Conservation (phyloP, 148 eudicot genomes). For the Simmondsia chinensis region DNA sequence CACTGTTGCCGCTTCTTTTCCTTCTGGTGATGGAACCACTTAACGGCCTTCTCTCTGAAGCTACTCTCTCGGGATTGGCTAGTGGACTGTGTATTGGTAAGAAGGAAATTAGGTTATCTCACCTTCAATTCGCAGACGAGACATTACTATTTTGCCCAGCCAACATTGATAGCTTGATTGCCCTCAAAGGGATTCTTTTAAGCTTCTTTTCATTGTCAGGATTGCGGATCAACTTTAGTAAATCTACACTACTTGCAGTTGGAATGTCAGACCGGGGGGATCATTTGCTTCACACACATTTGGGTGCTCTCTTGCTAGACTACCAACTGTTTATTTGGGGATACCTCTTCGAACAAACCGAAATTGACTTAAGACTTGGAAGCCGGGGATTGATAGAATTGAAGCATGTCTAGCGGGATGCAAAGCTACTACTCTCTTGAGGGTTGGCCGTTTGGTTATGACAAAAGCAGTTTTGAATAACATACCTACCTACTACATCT, state of each 20-base stretch:
- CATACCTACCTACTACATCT: neutral
- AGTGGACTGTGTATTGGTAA: neutral
- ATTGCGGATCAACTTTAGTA: neutral
- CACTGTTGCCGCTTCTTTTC: neutral
- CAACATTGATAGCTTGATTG: neutral
- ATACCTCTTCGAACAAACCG: neutral
- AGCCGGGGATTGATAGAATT: neutral
- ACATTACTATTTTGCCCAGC: neutral
- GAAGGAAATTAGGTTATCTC: neutral
- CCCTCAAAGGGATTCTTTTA: neutral
- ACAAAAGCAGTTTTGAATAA: neutral
- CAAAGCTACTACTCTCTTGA: no score
- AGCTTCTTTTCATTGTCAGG: no score
- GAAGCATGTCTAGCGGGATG: neutral
- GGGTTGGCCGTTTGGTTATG: neutral
- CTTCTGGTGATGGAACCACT: neutral
- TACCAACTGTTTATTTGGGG: neutral
- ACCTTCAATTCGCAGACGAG: no score
- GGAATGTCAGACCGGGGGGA: neutral
- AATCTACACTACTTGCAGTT: neutral
- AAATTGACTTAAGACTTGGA: neutral
- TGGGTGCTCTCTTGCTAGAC: neutral
- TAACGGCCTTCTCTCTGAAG: neutral
- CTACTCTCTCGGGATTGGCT: neutral
- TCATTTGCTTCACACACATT: neutral